phyloP scores from a whole-genome alignment of 352 stramenopile genomes.

The Hyaloperonospora brassicae region DNA sequence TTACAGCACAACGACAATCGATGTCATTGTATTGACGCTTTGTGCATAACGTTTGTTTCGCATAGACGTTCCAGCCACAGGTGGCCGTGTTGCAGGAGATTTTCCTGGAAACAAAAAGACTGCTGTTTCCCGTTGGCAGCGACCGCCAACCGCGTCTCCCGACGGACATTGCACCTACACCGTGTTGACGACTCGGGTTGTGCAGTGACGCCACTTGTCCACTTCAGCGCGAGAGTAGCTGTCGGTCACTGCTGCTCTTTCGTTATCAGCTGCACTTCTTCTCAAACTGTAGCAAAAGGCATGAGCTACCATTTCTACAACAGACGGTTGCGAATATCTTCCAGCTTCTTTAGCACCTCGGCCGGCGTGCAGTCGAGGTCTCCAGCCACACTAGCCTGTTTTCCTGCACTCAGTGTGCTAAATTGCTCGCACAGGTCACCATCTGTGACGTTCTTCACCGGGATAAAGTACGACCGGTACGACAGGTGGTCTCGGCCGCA shows the following conservation, averaged over 20 bases:
- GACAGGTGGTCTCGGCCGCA: slow-evolving; percentile 94
- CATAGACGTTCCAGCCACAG: slow-evolving; percentile 59
- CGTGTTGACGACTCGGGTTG: slow-evolving; percentile 4
- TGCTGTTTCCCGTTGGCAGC: slow-evolving; percentile 47
- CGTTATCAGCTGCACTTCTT: slow-evolving; percentile 4
- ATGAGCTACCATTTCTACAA: slow-evolving; percentile 57
- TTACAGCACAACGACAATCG: background rate
- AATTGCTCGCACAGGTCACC: slow-evolving; percentile 98
- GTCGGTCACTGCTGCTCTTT: slow-evolving; percentile 11
- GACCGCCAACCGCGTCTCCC: slow-evolving; percentile 44
- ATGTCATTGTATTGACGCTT: background rate
- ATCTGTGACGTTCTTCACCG: slow-evolving; percentile 98
- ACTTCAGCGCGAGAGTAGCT: background rate
- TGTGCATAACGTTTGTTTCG: background rate
- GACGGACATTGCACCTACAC: slow-evolving; percentile 5
- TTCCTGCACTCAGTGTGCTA: slow-evolving; percentile 84
- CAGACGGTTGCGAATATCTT: slow-evolving; percentile 95
- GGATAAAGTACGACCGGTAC: slow-evolving; percentile 97
- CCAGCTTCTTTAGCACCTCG: slow-evolving; percentile 98
- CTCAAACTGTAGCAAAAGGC: background rate
- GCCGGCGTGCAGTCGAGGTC: slow-evolving; percentile 92
- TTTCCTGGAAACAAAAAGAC: slow-evolving; percentile 41
- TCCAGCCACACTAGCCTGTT: slow-evolving; percentile 94
- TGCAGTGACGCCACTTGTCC: background rate
- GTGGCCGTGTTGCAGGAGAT: slow-evolving; percentile 65